Evolutionary conservation across 1,284 basidiomycete species (phyloP), one percentile per base, ranked within the genome.

Genomic region (Naganishia albida): DNA sequence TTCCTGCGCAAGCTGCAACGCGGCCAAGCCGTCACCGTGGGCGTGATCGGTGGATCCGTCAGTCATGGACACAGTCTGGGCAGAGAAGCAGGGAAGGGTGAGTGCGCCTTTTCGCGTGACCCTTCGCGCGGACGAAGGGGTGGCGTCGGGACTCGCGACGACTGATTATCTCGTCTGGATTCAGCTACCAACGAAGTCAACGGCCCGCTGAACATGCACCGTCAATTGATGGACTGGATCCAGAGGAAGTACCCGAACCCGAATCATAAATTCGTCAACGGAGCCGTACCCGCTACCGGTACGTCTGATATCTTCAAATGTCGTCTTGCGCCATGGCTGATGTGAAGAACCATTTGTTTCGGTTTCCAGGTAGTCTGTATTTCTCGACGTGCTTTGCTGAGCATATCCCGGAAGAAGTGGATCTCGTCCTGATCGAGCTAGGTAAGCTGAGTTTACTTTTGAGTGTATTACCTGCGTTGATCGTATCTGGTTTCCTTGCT

Each of bases 321-420:
- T 7, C 4, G 1, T 23, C 39, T 26, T 25, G 1, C 25, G 43
- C 34, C 4, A 10, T 6, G 23, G n/a, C 26, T 42, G 2, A 34
- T 7, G n/a, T n/a, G 3, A 10, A 23, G 38, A 23, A 13, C 53
- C 23, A 20, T 25, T 13, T 15, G 12, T 57, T 28, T 6, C 3
- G 23, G 16, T 20, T 16, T 46, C 3, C 40, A 57, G 55, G 55
- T 8, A 57, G 55, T 46, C 55, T 57, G 26, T 57, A 57, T 34
- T 57, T 75, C 63, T 71, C 73, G 1, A 75, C 74, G 72, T 78
- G 77, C 57, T 78, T 75, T 49, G 71, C 73, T 53, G 76, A 78
- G 60, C 76, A 77, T 64, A 75, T 76, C 23, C 71, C 73, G 15
- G 73, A 74, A 44, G 72, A 76, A 12, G 65, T 72, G 0, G 75